Conservation (phyloP, 306 rosid species). For the Mimosa pudica region DNA sequence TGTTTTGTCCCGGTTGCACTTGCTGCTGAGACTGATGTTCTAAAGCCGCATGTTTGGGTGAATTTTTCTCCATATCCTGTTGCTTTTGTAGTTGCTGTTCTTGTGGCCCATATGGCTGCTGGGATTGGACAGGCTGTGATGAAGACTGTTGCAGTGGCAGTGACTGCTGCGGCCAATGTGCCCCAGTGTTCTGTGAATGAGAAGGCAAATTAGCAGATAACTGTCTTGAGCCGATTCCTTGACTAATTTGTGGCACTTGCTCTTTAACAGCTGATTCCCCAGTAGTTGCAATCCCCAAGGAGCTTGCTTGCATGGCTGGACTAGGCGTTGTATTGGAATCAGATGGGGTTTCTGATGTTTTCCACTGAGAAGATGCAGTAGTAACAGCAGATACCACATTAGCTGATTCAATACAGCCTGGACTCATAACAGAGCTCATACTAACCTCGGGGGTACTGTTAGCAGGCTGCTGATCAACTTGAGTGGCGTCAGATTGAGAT, state of each 20-base stretch:
- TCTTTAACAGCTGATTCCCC: slow-evolving; percentile 66
- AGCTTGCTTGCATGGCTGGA: slow-evolving; percentile 52
- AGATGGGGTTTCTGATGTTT: slow-evolving; percentile 61
- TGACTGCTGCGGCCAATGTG: slow-evolving; percentile 69
- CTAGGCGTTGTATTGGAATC: slow-evolving; percentile 52
- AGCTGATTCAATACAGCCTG: slow-evolving; percentile 54
- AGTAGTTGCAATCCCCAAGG: slow-evolving; percentile 58
- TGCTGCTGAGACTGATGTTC: slow-evolving; percentile 73
- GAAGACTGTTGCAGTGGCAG: slow-evolving; percentile 58
- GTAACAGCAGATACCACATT: slow-evolving; percentile 52
- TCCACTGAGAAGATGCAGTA: slow-evolving; percentile 63
- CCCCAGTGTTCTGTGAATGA: slow-evolving; percentile 72
- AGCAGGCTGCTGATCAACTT: slow-evolving; percentile 64
- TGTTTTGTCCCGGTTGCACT: slow-evolving; percentile 65
- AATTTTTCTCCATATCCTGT: slow-evolving; percentile 50
- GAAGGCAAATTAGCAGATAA: slow-evolving; percentile 61
- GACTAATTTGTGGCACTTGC: slow-evolving; percentile 49
- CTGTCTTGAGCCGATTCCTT: slow-evolving; percentile 67
- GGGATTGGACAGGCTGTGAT: slow-evolving; percentile 51
- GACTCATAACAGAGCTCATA: slow-evolving; percentile 53
- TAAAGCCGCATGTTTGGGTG: slow-evolving; percentile 53
- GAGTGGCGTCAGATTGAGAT: slow-evolving; percentile 63
- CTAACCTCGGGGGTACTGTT: slow-evolving; percentile 52
- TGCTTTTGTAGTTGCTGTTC: slow-evolving; percentile 48
- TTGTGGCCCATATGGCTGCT: slow-evolving; percentile 56